Evolutionary conservation across 495 filamentous ascomycete species (phyloP), one percentile per base, ranked within the genome.

Genomic region (Hypoxylon fuscum): DNA sequence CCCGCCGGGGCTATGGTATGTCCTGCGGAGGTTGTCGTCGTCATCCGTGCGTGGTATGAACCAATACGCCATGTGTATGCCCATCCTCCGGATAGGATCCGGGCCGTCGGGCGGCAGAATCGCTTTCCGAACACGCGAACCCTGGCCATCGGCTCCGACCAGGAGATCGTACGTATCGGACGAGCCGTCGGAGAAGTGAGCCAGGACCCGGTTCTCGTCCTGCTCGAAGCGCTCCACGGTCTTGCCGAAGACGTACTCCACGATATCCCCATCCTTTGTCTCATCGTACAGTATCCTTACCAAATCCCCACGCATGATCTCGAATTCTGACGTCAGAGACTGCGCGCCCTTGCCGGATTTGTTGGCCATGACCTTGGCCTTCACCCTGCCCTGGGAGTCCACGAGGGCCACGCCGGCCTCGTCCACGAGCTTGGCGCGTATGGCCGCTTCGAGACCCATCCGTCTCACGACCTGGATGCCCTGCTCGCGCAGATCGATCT

Each of bases 271-370:
- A 15, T 74, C 59, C 49, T 79, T 77, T 8, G 77, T 82, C 23
- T 72, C 52, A 18, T 81, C 73, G 54, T 78, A 77, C 2, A 85
- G 52, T 17, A 87, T 76, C 14, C 70, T 32, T 7, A 73, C 75
- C 21, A 88, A 51, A 51, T 85, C 78, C 1, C 81, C 83, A 3
- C 85, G 68, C 59, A 85, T 75, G 34, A 87, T 82, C 68, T 87
- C 85, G 51, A 72, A 86, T 66, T 87, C 84, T 5, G 79, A 81
- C 6, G 79, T 74, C 1, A 83, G 68, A 31, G 66, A 70, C 70
- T 85, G 80, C 34, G 60, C 61, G 20, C 77, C 73, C 48, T 72
- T 62, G 21, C 77, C 79, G 9, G 75, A 73, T 29, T 64, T 64
- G 31, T 68, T 74, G n/a, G 78, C 70, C 15, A 44, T 74, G 25